Conservation (phyloP, 106 monocot species). For the Dendrobium officinale region DNA sequence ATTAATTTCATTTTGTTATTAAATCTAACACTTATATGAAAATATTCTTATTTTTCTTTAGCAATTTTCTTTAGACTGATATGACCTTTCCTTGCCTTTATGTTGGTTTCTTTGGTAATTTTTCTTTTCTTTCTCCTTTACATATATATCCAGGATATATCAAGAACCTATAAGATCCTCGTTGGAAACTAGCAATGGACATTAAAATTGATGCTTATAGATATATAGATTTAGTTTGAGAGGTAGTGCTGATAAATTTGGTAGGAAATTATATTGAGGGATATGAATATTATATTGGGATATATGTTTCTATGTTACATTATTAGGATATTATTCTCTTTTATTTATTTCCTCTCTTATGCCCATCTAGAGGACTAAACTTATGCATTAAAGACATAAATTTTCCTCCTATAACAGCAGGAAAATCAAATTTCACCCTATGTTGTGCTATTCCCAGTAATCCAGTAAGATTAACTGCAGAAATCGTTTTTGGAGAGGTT, state of each 20-base stretch:
- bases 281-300: background rate
- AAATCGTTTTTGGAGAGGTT: background rate
- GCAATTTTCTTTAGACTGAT: background rate
- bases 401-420: background rate
- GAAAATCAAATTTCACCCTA: background rate
- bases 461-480: background rate
- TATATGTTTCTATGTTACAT: too few species aligned
- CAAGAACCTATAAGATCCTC: too few species aligned
- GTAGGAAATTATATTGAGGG: background rate
- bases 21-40: background rate
- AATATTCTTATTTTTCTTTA: background rate
- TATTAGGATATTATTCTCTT: too few species aligned
- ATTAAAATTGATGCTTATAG: too few species aligned
- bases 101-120: background rate
- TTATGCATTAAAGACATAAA: background rate
- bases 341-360: too few species aligned
- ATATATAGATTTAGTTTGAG: background rate
- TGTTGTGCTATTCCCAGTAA: background rate
- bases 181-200: too few species aligned
- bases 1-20: slow-evolving; percentile 3
- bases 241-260: background rate
- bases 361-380: too few species aligned
- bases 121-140: too few species aligned
- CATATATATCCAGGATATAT: too few species aligned
- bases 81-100: background rate